Percentiles rank a stretch among this genome's conserved stretches.
These are phyloP conservation scores for Fusarium poae DNA, from an alignment of 2,329 filamentous ascomycete genomes.

Conservation along the genomic window DNA sequence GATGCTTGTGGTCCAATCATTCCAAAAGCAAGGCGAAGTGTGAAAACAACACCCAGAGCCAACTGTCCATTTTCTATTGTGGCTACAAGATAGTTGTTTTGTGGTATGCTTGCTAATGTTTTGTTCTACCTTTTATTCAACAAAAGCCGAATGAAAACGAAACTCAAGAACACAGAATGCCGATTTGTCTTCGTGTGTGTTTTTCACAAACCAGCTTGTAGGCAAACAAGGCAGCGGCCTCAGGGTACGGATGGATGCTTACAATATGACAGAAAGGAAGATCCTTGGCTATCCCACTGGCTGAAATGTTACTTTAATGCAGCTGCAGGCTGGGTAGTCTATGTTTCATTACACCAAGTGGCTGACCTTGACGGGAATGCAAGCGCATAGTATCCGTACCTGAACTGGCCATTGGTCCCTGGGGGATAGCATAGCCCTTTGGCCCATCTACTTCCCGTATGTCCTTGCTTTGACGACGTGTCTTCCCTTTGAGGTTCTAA, in stretches of 20 bases:
- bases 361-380: conserved; percentile 18
- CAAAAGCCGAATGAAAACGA: background rate
- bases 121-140: background rate
- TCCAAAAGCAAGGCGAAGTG: conserved; percentile 21
- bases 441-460: background rate
- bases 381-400: conserved; percentile 12
- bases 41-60: background rate
- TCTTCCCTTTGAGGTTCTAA: conserved; percentile 17
- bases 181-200: conserved; percentile 1
- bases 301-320: conserved; percentile 10
- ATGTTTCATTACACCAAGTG: conserved; percentile 3
- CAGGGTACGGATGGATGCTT: conserved; percentile 1
- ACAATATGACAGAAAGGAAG: conserved; percentile 15
- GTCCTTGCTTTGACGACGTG: conserved; percentile 16
- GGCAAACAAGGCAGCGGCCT: conserved; percentile 7
- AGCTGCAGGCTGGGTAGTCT: conserved; percentile 7
- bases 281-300: conserved; percentile 21
- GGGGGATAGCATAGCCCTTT: conserved; percentile 1
- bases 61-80: background rate
- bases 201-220: conserved; percentile 6
- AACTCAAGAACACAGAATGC: background rate
- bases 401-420: conserved; percentile 10
- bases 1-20: conserved; percentile 29
- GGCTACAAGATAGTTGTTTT: conserved; percentile 1
- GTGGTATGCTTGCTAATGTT: background rate